Base-by-base conservation (phyloP, 2,329 filamentous ascomycete species). In the Phaeosphaeria sp. region DNA sequence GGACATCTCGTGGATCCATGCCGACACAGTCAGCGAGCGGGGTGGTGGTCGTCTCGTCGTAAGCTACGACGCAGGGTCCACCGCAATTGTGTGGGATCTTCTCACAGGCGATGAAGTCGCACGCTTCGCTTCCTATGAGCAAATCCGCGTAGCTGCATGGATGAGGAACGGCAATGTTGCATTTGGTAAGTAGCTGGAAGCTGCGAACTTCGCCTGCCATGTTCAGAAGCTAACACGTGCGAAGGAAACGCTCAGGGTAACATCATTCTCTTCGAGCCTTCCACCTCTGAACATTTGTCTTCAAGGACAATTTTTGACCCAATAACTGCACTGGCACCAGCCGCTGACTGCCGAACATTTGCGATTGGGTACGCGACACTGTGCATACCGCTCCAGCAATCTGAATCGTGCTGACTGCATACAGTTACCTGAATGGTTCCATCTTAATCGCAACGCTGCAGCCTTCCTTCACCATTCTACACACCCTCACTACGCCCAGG, bases 101-200 rank as follows among this genome's bases (percentile, higher is more conserved):
- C 88, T 96, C 80, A 96, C 92, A 0, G 95, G 95, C 49, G 89
- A 93, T 58, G 93, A 97, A 77, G 85, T 97, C 57, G 89, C 94
- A 41, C 87, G 93, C n/a, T 98, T 98, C 80, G 89, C 90, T 22
- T 95, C 93, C 0, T 97, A 96, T 72, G 92, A 96, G 72, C 87
- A 91, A 65, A 85, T 98, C 62, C 89, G 89, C 21, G 89, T 92
- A 27, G 94, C 93, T 39, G 85, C 91, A 13, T 99, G 95, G 92
- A 97, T 99, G 93, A 87, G 90, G 46, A 97, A 97, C 79, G 95
- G 95, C 54, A 96, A 97, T 79, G 89, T 99, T 65, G 94, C 92
- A 39, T 98, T 98, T 82, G 95, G 94, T 97, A 83, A 77, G 88
- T 67, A n/a, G 30, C n/a, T 21, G 17, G 22, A 6, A 43, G 36